These are phyloP conservation scores for Boehmeria nivea DNA, from an alignment of 306 rosid genomes.

Conservation along the genomic window DNA sequence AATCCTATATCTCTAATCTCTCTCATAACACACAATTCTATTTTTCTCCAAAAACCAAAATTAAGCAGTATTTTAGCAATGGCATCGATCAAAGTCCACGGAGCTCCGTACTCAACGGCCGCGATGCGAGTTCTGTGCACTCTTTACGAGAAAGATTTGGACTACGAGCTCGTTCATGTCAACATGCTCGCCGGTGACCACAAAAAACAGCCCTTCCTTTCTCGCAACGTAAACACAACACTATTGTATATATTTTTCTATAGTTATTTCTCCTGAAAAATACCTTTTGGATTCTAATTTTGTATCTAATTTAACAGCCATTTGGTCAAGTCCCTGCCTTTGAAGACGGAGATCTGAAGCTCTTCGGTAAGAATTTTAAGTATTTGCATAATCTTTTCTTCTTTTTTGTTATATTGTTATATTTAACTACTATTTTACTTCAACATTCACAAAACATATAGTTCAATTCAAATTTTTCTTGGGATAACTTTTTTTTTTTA, in stretches of 20 bases:
- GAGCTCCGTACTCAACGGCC: slow-evolving; percentile 38
- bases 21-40: no score
- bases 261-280: background rate
- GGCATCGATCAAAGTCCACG: slow-evolving; percentile 54
- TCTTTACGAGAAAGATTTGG: slow-evolving; percentile 50
- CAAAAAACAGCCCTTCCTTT: slow-evolving; percentile 51
- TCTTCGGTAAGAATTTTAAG: slow-evolving; percentile 76
- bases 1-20: no score
- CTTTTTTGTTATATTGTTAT: no score
- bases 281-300: background rate
- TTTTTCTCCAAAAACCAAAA: no score
- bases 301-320: slow-evolving; percentile 35
- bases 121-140: slow-evolving; percentile 35
- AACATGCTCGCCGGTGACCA: slow-evolving; percentile 47
- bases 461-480: no score
- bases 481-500: no score
- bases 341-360: slow-evolving; percentile 65
- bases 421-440: no score
- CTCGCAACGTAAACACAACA: slow-evolving; percentile 56
- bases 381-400: no score
- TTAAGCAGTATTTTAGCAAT: no score
- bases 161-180: slow-evolving; percentile 40
- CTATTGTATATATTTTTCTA: no score
- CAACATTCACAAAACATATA: no score
- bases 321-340: slow-evolving; percentile 81